Evolutionary conservation across 495 filamentous ascomycete species (phyloP), one percentile per base, ranked within the genome.

Genomic region (Clohesyomyces aquaticus): DNA sequence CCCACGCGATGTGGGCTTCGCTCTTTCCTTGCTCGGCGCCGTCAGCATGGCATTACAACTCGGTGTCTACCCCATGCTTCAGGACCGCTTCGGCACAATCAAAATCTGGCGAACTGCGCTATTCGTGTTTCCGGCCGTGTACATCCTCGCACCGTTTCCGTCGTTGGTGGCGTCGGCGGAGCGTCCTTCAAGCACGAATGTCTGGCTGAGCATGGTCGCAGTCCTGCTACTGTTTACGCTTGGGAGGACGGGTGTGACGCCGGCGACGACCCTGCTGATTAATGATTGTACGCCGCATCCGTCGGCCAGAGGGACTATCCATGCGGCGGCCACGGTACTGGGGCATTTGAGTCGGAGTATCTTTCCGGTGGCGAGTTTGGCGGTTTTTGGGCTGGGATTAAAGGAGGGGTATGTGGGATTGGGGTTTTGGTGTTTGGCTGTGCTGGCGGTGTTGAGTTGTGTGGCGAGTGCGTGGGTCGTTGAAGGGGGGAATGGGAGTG

Each of bases 281-380:
- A 63, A 63, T 26, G 60, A 63, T 26, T 63, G 60, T 23, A 45
- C 53, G 10, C 60, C 60, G 14, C 51, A 55, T 56, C 60, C 60
- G 2, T 35, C 25, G 14, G 60, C 42, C n/a, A 32, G 60, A 11
- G 60, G 60, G 38, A 63, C 60, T 19, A 57, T 63, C 25, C 51
- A 63, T 48, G 35, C 60, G 25, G 45, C 53, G 12, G 60, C 27
- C 2, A 57, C 52, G 25, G 45, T 63, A 19, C 3, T 56, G 18
- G 45, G 51, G 9, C 57, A 63, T 57, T 42, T 63, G 22, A 63
- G 60, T 27, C 27, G 60, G 18, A 47, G 52, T 21, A 29, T 63
- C 16, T 63, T 63, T 49, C 60, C 60, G 21, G 18, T 50, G 9
- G 23, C 26, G 23, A 52, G 52, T n/a, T 38, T 63, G 14, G 43